Evolutionary conservation across 495 filamentous ascomycete species (phyloP).

Genomic region (Talaromyces liani): DNA sequence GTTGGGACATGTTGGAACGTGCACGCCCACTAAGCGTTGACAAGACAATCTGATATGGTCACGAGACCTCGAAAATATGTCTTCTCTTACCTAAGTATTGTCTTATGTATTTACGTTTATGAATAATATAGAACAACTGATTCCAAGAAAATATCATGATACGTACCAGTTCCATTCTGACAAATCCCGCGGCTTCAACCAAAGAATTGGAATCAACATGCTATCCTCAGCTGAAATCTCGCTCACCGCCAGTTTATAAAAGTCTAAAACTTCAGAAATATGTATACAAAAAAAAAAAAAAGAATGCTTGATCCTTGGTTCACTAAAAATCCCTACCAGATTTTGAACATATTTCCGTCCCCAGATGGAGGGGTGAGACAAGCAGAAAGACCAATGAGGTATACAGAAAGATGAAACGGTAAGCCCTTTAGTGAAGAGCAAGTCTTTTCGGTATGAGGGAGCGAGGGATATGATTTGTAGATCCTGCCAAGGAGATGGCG

Average conservation of each 20-base stretch:
- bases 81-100: background rate
- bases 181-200: background rate
- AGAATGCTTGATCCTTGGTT: background rate
- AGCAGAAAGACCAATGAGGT: background rate
- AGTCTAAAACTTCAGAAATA: background rate
- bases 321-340: background rate
- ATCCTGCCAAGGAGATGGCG: background rate
- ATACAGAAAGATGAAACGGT: background rate
- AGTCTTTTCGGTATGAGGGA: background rate
- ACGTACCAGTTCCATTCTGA: background rate
- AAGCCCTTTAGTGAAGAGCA: background rate
- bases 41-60: background rate
- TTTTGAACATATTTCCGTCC: background rate
- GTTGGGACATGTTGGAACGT: background rate
- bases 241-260: background rate
- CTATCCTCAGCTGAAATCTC: background rate
- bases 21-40: background rate
- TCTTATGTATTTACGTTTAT: background rate
- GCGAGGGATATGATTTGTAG: background rate
- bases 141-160: background rate
- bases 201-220: background rate
- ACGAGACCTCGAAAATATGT: background rate
- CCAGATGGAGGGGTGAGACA: background rate
- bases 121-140: no score
- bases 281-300: background rate